Evolutionary conservation across 257 asterid genomes (phyloP), one percentile per base, ranked within the genome.

Genomic region (Nicotiana attenuata): DNA sequence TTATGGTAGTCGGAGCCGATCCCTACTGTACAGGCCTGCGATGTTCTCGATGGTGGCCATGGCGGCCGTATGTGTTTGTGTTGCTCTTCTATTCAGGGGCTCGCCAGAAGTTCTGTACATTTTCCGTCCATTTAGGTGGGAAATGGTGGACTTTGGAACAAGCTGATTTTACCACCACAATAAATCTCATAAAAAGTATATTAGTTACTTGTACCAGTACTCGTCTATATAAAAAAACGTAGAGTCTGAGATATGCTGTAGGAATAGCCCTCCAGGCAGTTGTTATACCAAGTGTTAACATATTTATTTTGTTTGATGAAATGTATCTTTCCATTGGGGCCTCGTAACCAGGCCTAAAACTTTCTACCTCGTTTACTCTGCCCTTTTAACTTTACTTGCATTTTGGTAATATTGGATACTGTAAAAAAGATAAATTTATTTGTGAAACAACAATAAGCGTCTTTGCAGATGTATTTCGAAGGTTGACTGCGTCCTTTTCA

Each of bases 31-130:
- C 87, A 90, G 88, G 87, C 97, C 97, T 4, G 92, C 91, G 2
- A 89, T 91, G 94, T 89, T 91, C 50, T 92, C 97, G 0, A 92
- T 93, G 97, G 84, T 93, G 80, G 94, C 92, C 71, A 87, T 93
- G 79, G 97, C 98, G 22, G 96, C 94, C 5, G 93, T 93, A 1
- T 93, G 98, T 24, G 98, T 92, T 56, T 93, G 98, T 17, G 97
- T 92, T 76, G 97, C 96, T 19, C 94, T 93, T 77, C 92, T 92
- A 10, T 88, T 92, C 86, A 92, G 92, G 87, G 90, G 96, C 88
- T 91, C 90, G 0, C 97, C 97, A 0, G 86, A 83, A 17, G 93
- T 92, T 73, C 87, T 91, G 45, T 90, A 85, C 13, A 84, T 90
- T 78, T 90, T 90, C 91, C 86, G 92, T 2, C 97, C 97, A 15